Evolutionary conservation across 2,329 filamentous ascomycete species (phyloP).

Genomic region (Aspergillus ustus): DNA sequence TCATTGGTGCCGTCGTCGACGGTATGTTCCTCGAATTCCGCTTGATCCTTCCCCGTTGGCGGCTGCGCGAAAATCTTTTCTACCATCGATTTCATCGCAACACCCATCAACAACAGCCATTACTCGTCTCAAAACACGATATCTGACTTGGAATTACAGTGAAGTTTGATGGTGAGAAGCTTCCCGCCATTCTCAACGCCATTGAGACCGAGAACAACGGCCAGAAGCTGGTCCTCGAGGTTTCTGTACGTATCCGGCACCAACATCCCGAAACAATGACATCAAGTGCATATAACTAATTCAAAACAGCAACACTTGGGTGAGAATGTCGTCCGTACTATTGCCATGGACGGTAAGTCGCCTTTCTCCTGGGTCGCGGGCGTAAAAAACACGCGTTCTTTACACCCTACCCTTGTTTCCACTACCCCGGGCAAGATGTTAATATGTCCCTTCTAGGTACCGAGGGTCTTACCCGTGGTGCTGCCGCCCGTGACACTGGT

Average conservation of each 20-base stretch:
- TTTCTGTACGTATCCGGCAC: conserved; percentile 71
- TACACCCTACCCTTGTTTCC: conserved; percentile 9
- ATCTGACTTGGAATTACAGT: conserved; percentile 62
- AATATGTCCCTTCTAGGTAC: conserved; percentile 67
- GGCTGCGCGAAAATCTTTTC: conserved; percentile 49
- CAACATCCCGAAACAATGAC: conserved; percentile 17
- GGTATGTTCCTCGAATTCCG: conserved; percentile 63
- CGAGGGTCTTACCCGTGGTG: conserved; percentile 97
- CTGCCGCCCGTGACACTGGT: conserved; percentile 84
- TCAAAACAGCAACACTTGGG: conserved; percentile 89
- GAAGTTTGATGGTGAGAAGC: conserved; percentile 93
- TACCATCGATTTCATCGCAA: conserved; percentile 43
- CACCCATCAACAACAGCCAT: conserved; percentile 36
- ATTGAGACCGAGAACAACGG: conserved; percentile 88
- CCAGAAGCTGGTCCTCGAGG: conserved; percentile 94
- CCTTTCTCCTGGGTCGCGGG: conserved; percentile 10
- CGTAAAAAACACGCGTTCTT: background rate
- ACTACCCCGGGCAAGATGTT: conserved; percentile 23
- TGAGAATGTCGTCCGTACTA: conserved; percentile 98
- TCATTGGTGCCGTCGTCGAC: conserved; percentile 99
- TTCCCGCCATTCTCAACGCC: conserved; percentile 97
- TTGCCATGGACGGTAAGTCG: conserved; percentile 97
- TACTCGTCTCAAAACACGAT: conserved; percentile 25
- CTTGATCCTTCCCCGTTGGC: conserved; percentile 26
- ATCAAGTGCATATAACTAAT: conserved; percentile 30